These are phyloP conservation scores for Apiotrichum domesticum DNA, from an alignment of 1,284 basidiomycete genomes.

Conservation along the genomic window DNA sequence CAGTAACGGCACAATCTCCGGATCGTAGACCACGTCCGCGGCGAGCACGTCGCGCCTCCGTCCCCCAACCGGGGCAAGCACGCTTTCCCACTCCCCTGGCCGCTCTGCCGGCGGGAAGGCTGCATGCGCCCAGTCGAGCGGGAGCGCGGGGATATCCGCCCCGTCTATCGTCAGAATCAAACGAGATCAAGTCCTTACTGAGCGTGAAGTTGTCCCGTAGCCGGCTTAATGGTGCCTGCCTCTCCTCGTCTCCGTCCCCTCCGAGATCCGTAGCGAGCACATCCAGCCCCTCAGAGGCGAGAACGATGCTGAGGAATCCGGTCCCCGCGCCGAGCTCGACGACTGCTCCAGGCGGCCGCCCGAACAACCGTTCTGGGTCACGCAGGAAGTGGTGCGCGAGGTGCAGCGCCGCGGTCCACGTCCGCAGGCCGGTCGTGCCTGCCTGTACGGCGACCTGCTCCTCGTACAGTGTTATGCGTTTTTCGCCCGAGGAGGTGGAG, in stretches of 20 bases:
- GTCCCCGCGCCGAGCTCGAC: conserved; percentile 47
- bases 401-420: conserved; percentile 35
- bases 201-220: conserved; percentile 32
- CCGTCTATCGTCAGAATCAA: conserved; percentile 9
- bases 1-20: conserved; percentile 40
- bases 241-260: conserved; percentile 35
- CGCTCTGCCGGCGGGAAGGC: conserved; percentile 5
- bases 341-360: conserved; percentile 21
- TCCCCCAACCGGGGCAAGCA: conserved; percentile 1
- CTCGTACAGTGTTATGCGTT: conserved; percentile 41
- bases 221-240: conserved; percentile 30
- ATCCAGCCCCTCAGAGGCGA: conserved; percentile 49
- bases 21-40: conserved; percentile 49
- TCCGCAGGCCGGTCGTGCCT: conserved; percentile 46
- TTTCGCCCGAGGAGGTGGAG: conserved; percentile 13
- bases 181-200: conserved; percentile 25
- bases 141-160: conserved; percentile 5
- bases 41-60: conserved; percentile 33
- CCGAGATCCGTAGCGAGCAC: conserved; percentile 63
- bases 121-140: conserved; percentile 38
- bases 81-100: conserved; percentile 22
- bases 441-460: conserved; percentile 46
- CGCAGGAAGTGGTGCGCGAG: conserved; percentile 38
- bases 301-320: conserved; percentile 41
- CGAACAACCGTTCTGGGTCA: conserved; percentile 11